A percentile compares a stretch with the other conserved stretches of the same genome.
Evolutionary conservation across 495 filamentous ascomycete species (phyloP).

Genomic region (Penicillium verhagenii): DNA sequence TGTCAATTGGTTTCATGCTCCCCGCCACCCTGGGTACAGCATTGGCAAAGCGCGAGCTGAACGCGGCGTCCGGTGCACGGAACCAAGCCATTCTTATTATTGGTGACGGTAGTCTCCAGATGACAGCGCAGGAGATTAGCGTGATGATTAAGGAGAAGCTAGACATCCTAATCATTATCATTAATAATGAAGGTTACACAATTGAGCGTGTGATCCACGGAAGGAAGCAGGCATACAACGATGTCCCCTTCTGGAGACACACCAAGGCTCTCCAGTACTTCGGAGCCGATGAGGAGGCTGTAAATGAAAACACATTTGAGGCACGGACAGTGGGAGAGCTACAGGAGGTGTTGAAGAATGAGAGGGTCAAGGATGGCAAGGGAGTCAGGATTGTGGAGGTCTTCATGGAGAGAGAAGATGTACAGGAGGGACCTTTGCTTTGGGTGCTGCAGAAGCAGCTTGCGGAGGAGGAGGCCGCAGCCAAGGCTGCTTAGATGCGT

Average conservation of each 20-base stretch:
- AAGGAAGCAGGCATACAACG: slow-evolving; percentile 72
- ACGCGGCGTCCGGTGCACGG: slow-evolving; percentile 15
- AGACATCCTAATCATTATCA: slow-evolving; percentile 70
- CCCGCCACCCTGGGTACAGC: slow-evolving; percentile 49
- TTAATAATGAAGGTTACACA: slow-evolving; percentile 75
- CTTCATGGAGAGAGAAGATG: slow-evolving; percentile 46
- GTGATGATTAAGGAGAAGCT: slow-evolving; percentile 71
- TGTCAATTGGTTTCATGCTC: slow-evolving; percentile 50
- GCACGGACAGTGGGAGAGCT: slow-evolving; percentile 40
- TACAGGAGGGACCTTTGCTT: slow-evolving; percentile 29
- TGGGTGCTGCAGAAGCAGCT: slow-evolving; percentile 27
- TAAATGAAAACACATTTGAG: slow-evolving; percentile 21
- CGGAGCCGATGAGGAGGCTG: slow-evolving; percentile 36
- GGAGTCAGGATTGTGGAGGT: slow-evolving; percentile 47
- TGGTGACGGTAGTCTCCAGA: slow-evolving; percentile 79
- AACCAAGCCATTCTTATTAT: slow-evolving; percentile 64
- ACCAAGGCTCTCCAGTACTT: slow-evolving; percentile 41
- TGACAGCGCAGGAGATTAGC: slow-evolving; percentile 75
- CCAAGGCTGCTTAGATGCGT: neutral
- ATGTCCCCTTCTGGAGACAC: slow-evolving; percentile 67
- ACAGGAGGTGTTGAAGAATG: slow-evolving; percentile 29
- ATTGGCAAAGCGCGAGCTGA: slow-evolving; percentile 40
- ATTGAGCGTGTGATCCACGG: slow-evolving; percentile 77
- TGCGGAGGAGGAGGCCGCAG: slow-evolving; percentile 15
- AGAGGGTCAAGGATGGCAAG: slow-evolving; percentile 33